These are phyloP conservation scores for Gleditsia sinensis DNA, from an alignment of 306 rosid species.

Conservation along the genomic window DNA sequence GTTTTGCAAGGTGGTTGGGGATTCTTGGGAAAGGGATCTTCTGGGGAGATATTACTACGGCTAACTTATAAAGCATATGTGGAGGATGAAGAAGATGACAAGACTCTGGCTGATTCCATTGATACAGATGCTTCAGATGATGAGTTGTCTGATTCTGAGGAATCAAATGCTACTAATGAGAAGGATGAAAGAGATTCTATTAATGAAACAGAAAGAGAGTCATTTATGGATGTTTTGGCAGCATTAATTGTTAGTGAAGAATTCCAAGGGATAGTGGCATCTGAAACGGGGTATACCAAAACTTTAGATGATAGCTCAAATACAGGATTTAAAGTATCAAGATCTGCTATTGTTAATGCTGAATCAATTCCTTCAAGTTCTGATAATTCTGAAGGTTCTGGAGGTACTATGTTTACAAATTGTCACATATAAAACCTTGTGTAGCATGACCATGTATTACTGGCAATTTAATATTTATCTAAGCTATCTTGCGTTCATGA, in stretches of 20 bases:
- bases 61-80: constrained; percentile 97
- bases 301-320: constrained; percentile 50
- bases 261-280: constrained; percentile 94
- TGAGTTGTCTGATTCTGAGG: constrained; percentile 75
- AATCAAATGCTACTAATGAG: constrained; percentile 38
- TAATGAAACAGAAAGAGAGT: constrained; percentile 59
- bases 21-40: constrained; percentile 64
- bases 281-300: constrained; percentile 67
- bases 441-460: neutral
- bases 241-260: constrained; percentile 97
- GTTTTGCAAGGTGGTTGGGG: constrained; percentile 83
- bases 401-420: constrained; percentile 51
- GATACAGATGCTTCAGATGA: constrained; percentile 81
- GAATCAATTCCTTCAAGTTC: constrained; percentile 52
- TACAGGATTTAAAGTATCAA: constrained; percentile 43
- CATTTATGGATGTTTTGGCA: constrained; percentile 95
- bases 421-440: neutral
- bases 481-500: constrained; percentile 12
- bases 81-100: constrained; percentile 98
- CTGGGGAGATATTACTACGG: constrained; percentile 91
- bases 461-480: constrained; percentile 14
- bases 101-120: constrained; percentile 40
- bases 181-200: constrained; percentile 40
- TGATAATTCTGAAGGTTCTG: constrained; percentile 47
- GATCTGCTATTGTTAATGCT: constrained; percentile 39